Evolutionary conservation across 345 rosid species (phyloP).

Genomic region (Ceriops tagal): DNA sequence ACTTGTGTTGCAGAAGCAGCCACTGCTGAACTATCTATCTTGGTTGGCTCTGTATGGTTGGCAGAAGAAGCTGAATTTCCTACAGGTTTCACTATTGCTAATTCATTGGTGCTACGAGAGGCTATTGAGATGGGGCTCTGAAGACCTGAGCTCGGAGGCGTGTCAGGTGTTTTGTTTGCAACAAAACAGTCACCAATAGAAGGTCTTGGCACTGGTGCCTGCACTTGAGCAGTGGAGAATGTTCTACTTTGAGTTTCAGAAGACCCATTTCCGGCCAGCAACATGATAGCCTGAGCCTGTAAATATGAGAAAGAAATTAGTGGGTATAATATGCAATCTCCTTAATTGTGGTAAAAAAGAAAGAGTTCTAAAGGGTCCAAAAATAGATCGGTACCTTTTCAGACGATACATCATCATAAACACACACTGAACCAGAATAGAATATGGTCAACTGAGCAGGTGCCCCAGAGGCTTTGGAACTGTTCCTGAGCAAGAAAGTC

Average conservation of each 20-base stretch:
- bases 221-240: slow-evolving; percentile 8
- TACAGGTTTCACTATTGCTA: neutral
- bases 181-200: slow-evolving; percentile 3
- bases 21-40: slow-evolving; percentile 2
- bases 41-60: slow-evolving; percentile 15
- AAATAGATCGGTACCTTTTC: slow-evolving; percentile 29
- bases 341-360: neutral
- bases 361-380: neutral
- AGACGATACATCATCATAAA: slow-evolving; percentile 28
- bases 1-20: slow-evolving; percentile 15
- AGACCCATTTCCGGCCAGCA: slow-evolving; percentile 23
- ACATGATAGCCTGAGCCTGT: slow-evolving; percentile 35
- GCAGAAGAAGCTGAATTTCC: slow-evolving; percentile 21
- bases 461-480: slow-evolving; percentile 38
- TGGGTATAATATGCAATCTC: neutral
- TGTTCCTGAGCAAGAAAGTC: slow-evolving; percentile 36
- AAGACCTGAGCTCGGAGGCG: slow-evolving; percentile 16
- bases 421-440: slow-evolving; percentile 31
- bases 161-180: neutral
- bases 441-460: slow-evolving; percentile 41
- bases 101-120: slow-evolving; percentile 31
- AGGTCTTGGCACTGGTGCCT: slow-evolving; percentile 1
- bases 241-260: slow-evolving; percentile 1
- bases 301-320: neutral
- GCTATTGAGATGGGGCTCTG: slow-evolving; percentile 22